A percentile compares a stretch with the other conserved stretches of the same genome.
Conservation (phyloP, 106 monocot species). For the Dendrobium officinale region DNA sequence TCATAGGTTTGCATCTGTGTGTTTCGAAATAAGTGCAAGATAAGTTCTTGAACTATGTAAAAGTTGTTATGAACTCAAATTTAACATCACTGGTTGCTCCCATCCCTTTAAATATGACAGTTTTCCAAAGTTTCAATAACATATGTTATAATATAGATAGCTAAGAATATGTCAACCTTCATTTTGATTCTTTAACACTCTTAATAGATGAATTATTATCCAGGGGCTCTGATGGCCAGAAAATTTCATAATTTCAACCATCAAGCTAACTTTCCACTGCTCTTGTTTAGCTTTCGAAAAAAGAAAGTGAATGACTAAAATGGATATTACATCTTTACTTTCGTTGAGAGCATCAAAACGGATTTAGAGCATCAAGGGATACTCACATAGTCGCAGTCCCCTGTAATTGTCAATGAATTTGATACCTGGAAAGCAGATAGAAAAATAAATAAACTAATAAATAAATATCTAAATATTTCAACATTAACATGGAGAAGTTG, state of each 20-base stretch:
- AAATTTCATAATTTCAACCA: not conserved
- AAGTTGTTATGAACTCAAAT: not conserved
- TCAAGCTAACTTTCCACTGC: not conserved
- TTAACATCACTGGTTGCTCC: not conserved
- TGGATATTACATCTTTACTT: not conserved
- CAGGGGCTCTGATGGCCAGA: not conserved
- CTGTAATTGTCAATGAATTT: conserved; percentile 2
- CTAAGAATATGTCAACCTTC: not conserved
- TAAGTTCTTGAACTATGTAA: not conserved
- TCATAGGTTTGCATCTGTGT: not conserved
- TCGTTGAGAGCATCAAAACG: not conserved
- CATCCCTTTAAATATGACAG: not conserved
- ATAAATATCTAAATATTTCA: not conserved
- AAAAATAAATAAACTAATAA: not conserved
- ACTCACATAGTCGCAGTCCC: conserved; percentile 5
- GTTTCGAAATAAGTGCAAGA: not conserved
- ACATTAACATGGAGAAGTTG: not conserved
- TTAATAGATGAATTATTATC: not conserved
- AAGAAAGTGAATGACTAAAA: not conserved
- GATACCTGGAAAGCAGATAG: conserved; percentile 5
- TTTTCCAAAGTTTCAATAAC: not conserved
- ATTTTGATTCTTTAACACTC: not conserved
- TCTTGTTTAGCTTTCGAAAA: not conserved
- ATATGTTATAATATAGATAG: not conserved
- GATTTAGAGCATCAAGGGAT: not conserved